Conservation (phyloP, 805 yeast species). For the Lachancea nothofagi region DNA sequence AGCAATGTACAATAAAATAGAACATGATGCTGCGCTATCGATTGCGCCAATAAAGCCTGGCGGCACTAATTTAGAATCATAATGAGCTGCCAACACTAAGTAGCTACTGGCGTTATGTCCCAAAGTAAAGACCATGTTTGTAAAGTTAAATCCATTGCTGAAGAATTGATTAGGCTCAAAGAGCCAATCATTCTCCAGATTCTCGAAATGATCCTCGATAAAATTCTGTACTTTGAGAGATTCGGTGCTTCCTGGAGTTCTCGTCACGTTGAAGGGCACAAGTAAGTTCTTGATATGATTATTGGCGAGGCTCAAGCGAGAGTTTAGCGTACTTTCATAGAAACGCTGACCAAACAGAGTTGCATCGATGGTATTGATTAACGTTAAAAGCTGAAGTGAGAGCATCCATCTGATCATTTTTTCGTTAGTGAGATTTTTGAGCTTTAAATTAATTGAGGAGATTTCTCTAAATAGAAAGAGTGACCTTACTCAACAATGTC, state of each 20-base stretch:
- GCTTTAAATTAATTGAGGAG: neutral
- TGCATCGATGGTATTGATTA: neutral
- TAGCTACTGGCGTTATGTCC: conserved; percentile 24
- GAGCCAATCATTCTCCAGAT: conserved; percentile 25
- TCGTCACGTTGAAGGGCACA: conserved; percentile 34
- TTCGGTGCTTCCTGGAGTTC: conserved; percentile 41
- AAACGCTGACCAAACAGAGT: conserved; percentile 3
- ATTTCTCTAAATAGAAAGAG: neutral
- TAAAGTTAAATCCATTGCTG: conserved; percentile 34
- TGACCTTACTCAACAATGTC: neutral
- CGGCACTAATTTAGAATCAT: conserved; percentile 45
- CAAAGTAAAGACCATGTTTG: conserved; percentile 35
- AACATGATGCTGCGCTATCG: conserved; percentile 57
- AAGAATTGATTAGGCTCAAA: conserved; percentile 34
- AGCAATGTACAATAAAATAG: conserved; percentile 43
- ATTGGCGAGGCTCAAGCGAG: conserved; percentile 2
- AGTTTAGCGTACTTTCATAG: conserved; percentile 7
- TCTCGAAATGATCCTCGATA: conserved; percentile 32
- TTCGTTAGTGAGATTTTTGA: neutral
- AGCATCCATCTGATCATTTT: neutral
- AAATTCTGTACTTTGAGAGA: conserved; percentile 37
- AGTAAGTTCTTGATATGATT: conserved; percentile 14
- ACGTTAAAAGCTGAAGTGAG: neutral
- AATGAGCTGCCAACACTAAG: conserved; percentile 47
- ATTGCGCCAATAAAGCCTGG: conserved; percentile 56